These are phyloP conservation scores for Rubroshorea leprosula DNA, from an alignment of 345 rosid species.

Conservation along the genomic window DNA sequence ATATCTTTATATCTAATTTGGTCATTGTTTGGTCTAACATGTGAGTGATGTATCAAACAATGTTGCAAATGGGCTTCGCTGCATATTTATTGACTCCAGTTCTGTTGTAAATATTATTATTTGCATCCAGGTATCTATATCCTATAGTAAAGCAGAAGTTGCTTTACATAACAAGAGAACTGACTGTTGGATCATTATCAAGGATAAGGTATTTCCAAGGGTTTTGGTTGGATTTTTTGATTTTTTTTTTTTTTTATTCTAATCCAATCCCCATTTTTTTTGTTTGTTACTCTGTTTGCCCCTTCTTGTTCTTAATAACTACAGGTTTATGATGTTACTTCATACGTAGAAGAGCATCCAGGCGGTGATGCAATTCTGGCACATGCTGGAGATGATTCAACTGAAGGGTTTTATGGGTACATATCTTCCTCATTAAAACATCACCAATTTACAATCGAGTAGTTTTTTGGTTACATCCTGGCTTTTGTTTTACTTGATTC, in stretches of 20 bases:
- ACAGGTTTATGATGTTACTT: conserved; percentile 59
- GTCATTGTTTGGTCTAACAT: not conserved
- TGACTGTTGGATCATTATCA: conserved; percentile 89
- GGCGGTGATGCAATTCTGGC: conserved; percentile 90
- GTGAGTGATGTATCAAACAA: not conserved
- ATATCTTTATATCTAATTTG: not conserved
- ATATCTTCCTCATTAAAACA: too few species aligned
- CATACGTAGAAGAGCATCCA: conserved; percentile 94
- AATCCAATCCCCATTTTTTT: not conserved
- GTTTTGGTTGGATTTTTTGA: not conserved
- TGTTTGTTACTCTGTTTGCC: not conserved
- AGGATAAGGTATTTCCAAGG: conserved; percentile 46
- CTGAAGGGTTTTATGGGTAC: conserved; percentile 86
- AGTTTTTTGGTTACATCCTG: too few species aligned
- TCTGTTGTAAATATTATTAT: not conserved
- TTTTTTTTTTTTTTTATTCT: not conserved
- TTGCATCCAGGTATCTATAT: conserved; percentile 26
- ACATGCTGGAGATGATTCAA: conserved; percentile 93
- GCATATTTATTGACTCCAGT: not conserved
- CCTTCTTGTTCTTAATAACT: not conserved
- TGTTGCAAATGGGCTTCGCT: too few species aligned
- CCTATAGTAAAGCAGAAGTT: conserved; percentile 49
- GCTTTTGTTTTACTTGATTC: too few species aligned
- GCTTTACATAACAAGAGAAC: conserved; percentile 63
- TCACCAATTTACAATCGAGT: too few species aligned